Evolutionary conservation across 768 basidiomycete species (phyloP), one percentile per base, ranked within the genome.

Genomic region (Artomyces pyxidatus): DNA sequence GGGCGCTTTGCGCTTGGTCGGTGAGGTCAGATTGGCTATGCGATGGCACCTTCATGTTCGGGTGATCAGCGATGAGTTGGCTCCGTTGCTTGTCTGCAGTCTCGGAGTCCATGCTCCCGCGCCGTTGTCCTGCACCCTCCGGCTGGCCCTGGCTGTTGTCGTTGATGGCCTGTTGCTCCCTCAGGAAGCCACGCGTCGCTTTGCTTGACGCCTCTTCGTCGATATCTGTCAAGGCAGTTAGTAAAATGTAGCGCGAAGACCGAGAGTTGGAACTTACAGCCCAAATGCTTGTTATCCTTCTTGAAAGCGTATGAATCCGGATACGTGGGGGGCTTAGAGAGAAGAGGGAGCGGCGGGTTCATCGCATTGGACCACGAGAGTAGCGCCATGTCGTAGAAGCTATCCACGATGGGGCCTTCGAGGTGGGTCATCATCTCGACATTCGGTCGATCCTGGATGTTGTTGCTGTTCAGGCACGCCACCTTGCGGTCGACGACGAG

Each of bases 341-440:
- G 59, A 23, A 72, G 62, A 14, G 77, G 76, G 21, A 76, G 58
- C 8, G 68, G 67, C 10, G 78, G 76, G 29, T 67, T 53, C 56
- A 80, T 65, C 23, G 66, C 60, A 38, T 74, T 72, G 54, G 66
- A 70, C 80, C 80, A 85, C 39, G 76, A 76, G 47, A 83, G 68
- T 42, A 86, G 72, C 12, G 79, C 78, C 64, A 76, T 77, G 62
- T 86, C 85, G 64, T 84, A 85, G 54, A 86, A 69, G 4, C 77
- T 70, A 48, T 85, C 74, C 49, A 86, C 84, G 45, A 87, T 73
- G 0, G 80, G 78, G 0, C 84, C 84, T 58, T 86, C 84, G 37
- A 85, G 70, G 54, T 84, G 82, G 6, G 75, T 62, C 81, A 83
- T 83, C 74, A 84, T 76, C 63, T 78, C 73, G 51, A 72, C 54